Conservation (phyloP, 192 early-diverging fungal species). For the Entrophospora sp. region DNA sequence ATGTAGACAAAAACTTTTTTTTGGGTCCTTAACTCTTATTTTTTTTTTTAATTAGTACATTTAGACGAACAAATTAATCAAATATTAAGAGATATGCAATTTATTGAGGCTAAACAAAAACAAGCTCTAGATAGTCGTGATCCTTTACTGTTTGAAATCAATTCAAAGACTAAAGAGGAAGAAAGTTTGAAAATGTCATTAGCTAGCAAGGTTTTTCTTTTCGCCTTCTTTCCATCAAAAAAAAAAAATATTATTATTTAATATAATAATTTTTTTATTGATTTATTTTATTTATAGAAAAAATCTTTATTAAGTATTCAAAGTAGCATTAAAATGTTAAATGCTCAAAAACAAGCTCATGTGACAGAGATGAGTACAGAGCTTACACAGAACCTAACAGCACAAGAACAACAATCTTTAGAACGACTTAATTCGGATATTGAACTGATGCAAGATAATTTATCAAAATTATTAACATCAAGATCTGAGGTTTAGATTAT, state of each 20-base stretch:
- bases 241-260: not conserved
- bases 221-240: not conserved
- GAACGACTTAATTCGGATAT: slow-evolving; percentile 39
- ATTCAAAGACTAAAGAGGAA: slow-evolving; percentile 57
- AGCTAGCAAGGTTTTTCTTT: slow-evolving; percentile 32
- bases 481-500: slow-evolving; percentile 41
- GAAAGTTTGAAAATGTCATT: slow-evolving; percentile 42
- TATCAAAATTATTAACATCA: slow-evolving; percentile 42
- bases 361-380: slow-evolving; percentile 52
- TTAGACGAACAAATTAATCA: slow-evolving; percentile 58
- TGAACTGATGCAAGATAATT: slow-evolving; percentile 46
- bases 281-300: slow-evolving; percentile 30
- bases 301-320: slow-evolving; percentile 36
- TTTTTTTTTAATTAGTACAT: not conserved
- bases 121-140: slow-evolving; percentile 50
- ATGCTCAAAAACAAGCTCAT: slow-evolving; percentile 51
- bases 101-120: slow-evolving; percentile 38
- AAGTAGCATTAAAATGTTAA: slow-evolving; percentile 38
- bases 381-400: slow-evolving; percentile 41
- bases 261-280: not conserved
- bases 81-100: slow-evolving; percentile 49
- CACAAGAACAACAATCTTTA: slow-evolving; percentile 45
- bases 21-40: not conserved
- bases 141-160: slow-evolving; percentile 43
- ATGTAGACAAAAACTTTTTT: not conserved